phyloP scores from a whole-genome alignment of 768 basidiomycete genomes.

The Gyrodon lividus region DNA sequence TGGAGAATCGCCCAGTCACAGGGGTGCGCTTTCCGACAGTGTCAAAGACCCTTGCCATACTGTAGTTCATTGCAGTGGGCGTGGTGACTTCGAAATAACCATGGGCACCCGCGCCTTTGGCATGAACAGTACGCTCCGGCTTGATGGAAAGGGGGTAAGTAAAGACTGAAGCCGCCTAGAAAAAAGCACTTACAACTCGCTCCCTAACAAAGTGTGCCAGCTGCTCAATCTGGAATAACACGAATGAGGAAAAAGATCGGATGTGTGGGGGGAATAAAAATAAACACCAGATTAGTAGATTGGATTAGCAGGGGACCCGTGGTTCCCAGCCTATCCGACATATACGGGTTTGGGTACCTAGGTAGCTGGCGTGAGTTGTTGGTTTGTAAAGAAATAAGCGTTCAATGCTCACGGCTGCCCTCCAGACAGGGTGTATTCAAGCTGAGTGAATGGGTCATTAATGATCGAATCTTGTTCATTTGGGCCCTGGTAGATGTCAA shows the following conservation, averaged over 20 bases:
- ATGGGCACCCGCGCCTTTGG: slow-evolving; percentile 17
- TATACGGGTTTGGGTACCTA: slow-evolving; percentile 17
- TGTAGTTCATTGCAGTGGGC: slow-evolving; percentile 12
- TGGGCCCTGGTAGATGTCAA: slow-evolving; percentile 13
- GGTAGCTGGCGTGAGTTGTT: background rate
- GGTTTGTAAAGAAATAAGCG: background rate
- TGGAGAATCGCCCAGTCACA: slow-evolving; percentile 44
- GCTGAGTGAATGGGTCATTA: slow-evolving; percentile 12
- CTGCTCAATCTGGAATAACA: slow-evolving; percentile 11
- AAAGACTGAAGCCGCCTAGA: background rate
- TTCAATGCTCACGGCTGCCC: slow-evolving; percentile 10
- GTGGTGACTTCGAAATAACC: slow-evolving; percentile 21
- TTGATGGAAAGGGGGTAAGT: background rate
- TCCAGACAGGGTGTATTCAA: slow-evolving; percentile 16
- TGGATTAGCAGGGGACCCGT: slow-evolving; percentile 13
- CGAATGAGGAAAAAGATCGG: background rate
- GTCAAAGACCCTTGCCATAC: slow-evolving; percentile 16
- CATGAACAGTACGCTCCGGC: slow-evolving; percentile 18
- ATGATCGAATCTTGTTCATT: slow-evolving; percentile 9
- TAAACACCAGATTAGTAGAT: slow-evolving; percentile 11
- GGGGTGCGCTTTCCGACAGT: slow-evolving; percentile 17
- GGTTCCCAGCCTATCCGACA: slow-evolving; percentile 14
- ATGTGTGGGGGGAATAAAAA: background rate
- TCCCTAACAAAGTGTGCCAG: slow-evolving; percentile 19
- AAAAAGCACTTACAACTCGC: slow-evolving; percentile 12